These are phyloP conservation scores for Termitomyces sp. DNA, from an alignment of 768 basidiomycete species.

Conservation along the genomic window DNA sequence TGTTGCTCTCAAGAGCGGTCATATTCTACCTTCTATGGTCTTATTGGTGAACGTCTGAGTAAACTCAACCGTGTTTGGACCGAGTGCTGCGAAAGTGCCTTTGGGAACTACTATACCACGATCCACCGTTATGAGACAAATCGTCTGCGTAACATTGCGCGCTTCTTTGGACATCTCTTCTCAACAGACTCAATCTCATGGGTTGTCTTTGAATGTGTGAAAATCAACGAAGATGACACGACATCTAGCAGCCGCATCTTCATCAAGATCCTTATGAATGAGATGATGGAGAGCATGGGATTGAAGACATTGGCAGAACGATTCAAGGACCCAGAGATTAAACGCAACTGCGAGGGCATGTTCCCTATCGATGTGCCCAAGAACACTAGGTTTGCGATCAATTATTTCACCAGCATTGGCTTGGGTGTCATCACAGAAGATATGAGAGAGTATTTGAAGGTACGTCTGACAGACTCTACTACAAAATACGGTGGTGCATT, in stretches of 20 bases:
- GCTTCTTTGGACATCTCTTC: conserved; percentile 92
- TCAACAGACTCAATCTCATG: conserved; percentile 87
- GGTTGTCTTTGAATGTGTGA: conserved; percentile 77
- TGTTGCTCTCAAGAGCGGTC: conserved; percentile 99
- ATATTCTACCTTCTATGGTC: conserved; percentile 95
- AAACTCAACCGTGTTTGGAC: conserved; percentile 96
- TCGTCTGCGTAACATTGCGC: conserved; percentile 92
- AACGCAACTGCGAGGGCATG: conserved; percentile 68
- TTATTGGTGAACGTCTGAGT: conserved; percentile 93
- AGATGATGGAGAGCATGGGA: conserved; percentile 94
- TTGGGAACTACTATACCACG: conserved; percentile 86
- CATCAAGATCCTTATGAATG: conserved; percentile 92
- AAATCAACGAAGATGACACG: conserved; percentile 96
- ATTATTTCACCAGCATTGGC: conserved; percentile 96
- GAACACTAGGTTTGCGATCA: conserved; percentile 94
- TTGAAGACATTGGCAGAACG: conserved; percentile 80
- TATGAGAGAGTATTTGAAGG: conserved; percentile 95
- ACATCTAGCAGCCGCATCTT: conserved; percentile 96
- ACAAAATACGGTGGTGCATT: neutral
- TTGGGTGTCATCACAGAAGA: conserved; percentile 88
- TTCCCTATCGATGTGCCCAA: conserved; percentile 97
- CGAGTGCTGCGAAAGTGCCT: conserved; percentile 82
- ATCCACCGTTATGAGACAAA: conserved; percentile 99
- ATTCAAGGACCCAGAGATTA: conserved; percentile 85
- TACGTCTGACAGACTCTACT: conserved; percentile 26